Evolutionary conservation across 768 basidiomycete species (phyloP).

Genomic region (Agaricus blazei): DNA sequence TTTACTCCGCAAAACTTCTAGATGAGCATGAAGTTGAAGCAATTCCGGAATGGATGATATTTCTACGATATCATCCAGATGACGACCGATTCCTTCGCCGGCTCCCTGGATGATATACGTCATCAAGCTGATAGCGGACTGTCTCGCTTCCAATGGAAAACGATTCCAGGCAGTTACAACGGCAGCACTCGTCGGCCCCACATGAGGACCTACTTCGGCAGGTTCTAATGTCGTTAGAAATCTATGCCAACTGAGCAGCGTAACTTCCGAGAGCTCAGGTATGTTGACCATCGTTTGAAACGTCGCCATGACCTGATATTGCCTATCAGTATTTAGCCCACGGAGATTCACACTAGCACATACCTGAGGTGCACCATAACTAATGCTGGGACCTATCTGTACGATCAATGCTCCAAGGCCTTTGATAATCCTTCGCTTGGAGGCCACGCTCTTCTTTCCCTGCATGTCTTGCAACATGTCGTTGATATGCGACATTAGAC

Average conservation of each 20-base stretch:
- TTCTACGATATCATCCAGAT: slow-evolving; percentile 79
- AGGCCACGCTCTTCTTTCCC: slow-evolving; percentile 62
- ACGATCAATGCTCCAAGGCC: slow-evolving; percentile 71
- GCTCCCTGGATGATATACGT: slow-evolving; percentile 66
- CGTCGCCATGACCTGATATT: slow-evolving; percentile 84
- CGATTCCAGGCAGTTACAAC: slow-evolving; percentile 73
- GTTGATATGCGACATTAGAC: slow-evolving; percentile 79
- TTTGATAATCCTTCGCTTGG: slow-evolving; percentile 75
- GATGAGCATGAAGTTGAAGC: slow-evolving; percentile 30
- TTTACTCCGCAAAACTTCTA: slow-evolving; percentile 39
- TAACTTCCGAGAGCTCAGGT: slow-evolving; percentile 70
- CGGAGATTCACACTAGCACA: slow-evolving; percentile 11
- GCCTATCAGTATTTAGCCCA: neutral
- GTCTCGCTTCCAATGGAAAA: slow-evolving; percentile 48
- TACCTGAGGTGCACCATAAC: slow-evolving; percentile 85
- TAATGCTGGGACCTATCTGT: slow-evolving; percentile 66
- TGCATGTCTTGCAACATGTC: slow-evolving; percentile 82
- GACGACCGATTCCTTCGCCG: slow-evolving; percentile 43
- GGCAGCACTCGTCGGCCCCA: slow-evolving; percentile 84
- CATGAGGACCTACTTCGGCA: slow-evolving; percentile 73
- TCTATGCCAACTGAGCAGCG: slow-evolving; percentile 72
- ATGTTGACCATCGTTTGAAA: slow-evolving; percentile 85
- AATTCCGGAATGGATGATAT: slow-evolving; percentile 70
- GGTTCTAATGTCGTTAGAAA: slow-evolving; percentile 69
- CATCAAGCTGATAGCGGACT: slow-evolving; percentile 54